These are phyloP conservation scores for Stenocarpella maydis DNA, from an alignment of 2,329 filamentous ascomycete genomes.

Conservation along the genomic window DNA sequence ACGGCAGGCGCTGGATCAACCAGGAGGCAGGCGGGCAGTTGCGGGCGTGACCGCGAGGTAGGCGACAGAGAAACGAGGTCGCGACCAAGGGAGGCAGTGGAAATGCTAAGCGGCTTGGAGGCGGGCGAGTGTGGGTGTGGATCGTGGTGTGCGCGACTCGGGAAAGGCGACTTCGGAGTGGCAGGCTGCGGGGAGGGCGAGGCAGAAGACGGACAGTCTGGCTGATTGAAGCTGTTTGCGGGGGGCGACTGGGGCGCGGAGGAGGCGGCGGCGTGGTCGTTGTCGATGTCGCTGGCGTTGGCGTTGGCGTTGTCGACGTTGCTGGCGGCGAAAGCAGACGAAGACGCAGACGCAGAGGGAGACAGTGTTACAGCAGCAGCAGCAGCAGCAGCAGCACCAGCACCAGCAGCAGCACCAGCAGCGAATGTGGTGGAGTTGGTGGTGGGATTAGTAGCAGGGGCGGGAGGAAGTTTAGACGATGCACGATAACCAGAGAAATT, in stretches of 20 bases:
- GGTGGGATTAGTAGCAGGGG: constrained; percentile 26
- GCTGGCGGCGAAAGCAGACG: constrained; percentile 40
- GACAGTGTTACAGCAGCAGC: constrained; percentile 7
- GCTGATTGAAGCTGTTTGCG: constrained; percentile 43
- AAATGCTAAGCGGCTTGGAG: constrained; percentile 37
- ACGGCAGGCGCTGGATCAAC: constrained; percentile 36
- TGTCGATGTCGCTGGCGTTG: constrained; percentile 15
- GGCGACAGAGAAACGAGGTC: constrained; percentile 39
- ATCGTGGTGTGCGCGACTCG: constrained; percentile 35
- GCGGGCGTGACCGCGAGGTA: constrained; percentile 34
- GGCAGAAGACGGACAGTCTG: constrained; percentile 47
- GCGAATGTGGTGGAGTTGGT: constrained; percentile 36
- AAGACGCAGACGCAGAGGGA: neutral
- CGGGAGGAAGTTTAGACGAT: constrained; percentile 29
- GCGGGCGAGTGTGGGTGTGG: constrained; percentile 38
- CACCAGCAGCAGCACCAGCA: constrained; percentile 36
- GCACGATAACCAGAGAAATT: constrained; percentile 37
- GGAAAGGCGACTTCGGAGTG: constrained; percentile 50
- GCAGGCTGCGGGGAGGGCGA: constrained; percentile 54
- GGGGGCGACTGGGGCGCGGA: constrained; percentile 40
- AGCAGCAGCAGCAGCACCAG: constrained; percentile 33
- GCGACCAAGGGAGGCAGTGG: constrained; percentile 39
- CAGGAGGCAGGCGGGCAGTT: constrained; percentile 40
- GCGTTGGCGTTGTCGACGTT: no score
- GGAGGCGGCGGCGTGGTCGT: constrained; percentile 37